These are phyloP conservation scores for Scortechinia acanthostroma DNA, from an alignment of 2,329 filamentous ascomycete genomes.

Conservation along the genomic window DNA sequence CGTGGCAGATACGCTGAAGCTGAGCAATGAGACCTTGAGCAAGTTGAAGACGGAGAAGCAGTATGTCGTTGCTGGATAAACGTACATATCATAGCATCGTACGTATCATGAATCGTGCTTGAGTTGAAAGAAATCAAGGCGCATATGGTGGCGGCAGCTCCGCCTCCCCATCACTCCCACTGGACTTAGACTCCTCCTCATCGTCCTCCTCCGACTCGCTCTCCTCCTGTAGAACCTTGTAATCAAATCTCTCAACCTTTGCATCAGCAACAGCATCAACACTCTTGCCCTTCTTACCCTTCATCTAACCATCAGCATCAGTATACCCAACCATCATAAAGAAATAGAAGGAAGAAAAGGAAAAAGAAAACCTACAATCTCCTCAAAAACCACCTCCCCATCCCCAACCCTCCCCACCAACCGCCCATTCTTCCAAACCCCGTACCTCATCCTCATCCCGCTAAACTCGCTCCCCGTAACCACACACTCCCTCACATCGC, in stretches of 20 bases:
- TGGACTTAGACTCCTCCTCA: not conserved
- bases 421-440: not conserved
- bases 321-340: conserved; percentile 1
- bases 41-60: conserved; percentile 2
- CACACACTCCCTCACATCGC: not conserved
- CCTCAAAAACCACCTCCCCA: not conserved
- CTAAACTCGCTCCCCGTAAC: not conserved
- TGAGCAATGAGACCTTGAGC: not conserved
- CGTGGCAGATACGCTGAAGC: not conserved
- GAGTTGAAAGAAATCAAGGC: not conserved
- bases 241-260: not conserved
- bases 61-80: not conserved
- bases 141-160: not conserved
- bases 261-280: not conserved
- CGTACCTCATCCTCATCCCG: not conserved
- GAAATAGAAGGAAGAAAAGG: not conserved
- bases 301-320: not conserved
- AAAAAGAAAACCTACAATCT: not conserved
- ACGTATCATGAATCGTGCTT: not conserved
- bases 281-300: not conserved
- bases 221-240: not conserved
- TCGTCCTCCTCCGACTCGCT: not conserved
- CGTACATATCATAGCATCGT: not conserved
- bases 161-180: not conserved
- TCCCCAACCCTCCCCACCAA: not conserved